These are phyloP conservation scores for Cercophora newfieldiana DNA, from an alignment of 495 filamentous ascomycete genomes.

Conservation along the genomic window DNA sequence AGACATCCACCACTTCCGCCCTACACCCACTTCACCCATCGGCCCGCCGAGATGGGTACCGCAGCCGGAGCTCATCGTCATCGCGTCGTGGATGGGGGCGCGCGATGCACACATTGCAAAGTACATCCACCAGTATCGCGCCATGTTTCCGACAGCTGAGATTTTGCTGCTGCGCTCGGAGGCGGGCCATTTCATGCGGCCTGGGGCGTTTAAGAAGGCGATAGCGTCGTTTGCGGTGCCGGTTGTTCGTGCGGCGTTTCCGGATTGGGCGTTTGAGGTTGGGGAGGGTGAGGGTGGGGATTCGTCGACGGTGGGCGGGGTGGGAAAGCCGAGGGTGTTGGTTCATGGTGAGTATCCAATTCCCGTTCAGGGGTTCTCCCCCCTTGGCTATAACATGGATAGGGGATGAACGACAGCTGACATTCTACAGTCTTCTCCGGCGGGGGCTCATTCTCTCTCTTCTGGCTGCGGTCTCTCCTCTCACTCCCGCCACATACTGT, in stretches of 20 bases:
- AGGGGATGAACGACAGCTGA: constrained; percentile 28
- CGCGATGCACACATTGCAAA: constrained; percentile 47
- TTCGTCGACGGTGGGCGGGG: too few relatives aligned
- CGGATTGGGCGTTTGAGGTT: not conserved
- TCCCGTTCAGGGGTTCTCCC: too few relatives aligned
- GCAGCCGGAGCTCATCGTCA: constrained; percentile 40
- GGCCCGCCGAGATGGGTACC: not conserved
- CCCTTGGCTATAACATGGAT: too few relatives aligned
- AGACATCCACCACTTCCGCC: constrained; percentile 39
- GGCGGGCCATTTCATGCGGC: constrained; percentile 31
- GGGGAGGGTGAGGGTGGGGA: too few relatives aligned
- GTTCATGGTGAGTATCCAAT: too few relatives aligned
- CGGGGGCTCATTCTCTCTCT: constrained; percentile 40
- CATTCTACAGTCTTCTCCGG: constrained; percentile 49
- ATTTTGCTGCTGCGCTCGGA: constrained; percentile 45
- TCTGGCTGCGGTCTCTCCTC: constrained; percentile 27
- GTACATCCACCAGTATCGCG: constrained; percentile 43
- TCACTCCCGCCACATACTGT: constrained; percentile 34
- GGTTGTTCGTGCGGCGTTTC: constrained; percentile 23
- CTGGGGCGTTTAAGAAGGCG: constrained; percentile 7
- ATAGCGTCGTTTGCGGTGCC: constrained; percentile 22
- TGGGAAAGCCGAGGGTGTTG: too few relatives aligned
- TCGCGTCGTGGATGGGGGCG: constrained; percentile 49
- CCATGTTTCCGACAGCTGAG: constrained; percentile 38
- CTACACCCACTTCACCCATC: constrained; percentile 9